A percentile compares a stretch with the other conserved stretches of the same genome.
phyloP scores from a whole-genome alignment of 768 basidiomycete genomes.

The Hypholoma fasciculare region DNA sequence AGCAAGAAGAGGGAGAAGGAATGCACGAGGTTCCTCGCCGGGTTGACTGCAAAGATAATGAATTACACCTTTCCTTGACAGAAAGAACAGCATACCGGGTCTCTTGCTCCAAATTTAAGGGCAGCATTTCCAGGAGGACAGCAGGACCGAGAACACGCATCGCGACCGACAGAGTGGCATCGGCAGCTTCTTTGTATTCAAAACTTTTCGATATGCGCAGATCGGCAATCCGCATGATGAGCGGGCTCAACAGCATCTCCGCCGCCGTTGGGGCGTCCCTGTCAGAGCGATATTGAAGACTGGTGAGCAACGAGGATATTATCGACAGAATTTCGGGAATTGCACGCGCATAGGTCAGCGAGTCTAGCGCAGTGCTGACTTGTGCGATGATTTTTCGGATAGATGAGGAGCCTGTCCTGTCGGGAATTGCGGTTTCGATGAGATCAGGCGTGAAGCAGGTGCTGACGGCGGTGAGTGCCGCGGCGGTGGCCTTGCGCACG shows the following conservation, averaged over 20 bases:
- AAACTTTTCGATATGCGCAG: conserved; percentile 80
- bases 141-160: conserved; percentile 88
- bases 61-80: conserved; percentile 6
- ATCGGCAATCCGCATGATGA: conserved; percentile 72
- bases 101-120: conserved; percentile 76
- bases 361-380: conserved; percentile 65
- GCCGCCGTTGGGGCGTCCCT: conserved; percentile 54
- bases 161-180: conserved; percentile 74
- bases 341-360: conserved; percentile 69
- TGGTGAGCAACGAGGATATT: conserved; percentile 65
- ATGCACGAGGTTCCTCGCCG: conserved; percentile 86
- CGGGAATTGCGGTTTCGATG: conserved; percentile 51
- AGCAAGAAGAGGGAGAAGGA: conserved; percentile 83
- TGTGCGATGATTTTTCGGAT: conserved; percentile 65
- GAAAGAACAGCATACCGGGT: not conserved
- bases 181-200: conserved; percentile 88
- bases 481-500: conserved; percentile 63
- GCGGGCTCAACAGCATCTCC: conserved; percentile 65
- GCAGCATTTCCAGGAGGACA: conserved; percentile 69
- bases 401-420: conserved; percentile 50
- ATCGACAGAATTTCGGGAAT: conserved; percentile 81
- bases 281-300: conserved; percentile 52
- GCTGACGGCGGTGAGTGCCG: conserved; percentile 61
- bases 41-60: conserved; percentile 47
- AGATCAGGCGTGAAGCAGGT: conserved; percentile 71